phyloP scores from a whole-genome alignment of 2,329 filamentous ascomycete genomes.

The Colletotrichum zoysiae region DNA sequence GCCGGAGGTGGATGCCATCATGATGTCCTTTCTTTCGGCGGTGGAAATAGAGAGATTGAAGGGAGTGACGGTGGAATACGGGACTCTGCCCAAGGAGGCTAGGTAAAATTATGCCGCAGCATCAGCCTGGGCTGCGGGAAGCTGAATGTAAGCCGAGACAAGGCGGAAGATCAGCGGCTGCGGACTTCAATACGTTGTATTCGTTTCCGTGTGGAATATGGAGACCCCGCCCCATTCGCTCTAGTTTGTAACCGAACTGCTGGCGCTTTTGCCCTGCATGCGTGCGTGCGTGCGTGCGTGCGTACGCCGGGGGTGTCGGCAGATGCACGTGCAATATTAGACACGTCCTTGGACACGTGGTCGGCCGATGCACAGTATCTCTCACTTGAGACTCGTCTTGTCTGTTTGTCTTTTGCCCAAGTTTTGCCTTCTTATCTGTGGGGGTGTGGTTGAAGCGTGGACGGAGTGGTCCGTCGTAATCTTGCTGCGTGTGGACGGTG shows the following conservation, averaged over 20 bases:
- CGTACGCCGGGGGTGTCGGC: slow-evolving; percentile 5
- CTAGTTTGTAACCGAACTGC: slow-evolving; percentile 13
- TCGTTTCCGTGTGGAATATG: slow-evolving; percentile 19
- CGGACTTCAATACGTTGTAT: slow-evolving; percentile 9
- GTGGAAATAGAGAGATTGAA: slow-evolving; percentile 18
- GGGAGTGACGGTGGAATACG: neutral
- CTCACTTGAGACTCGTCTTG: slow-evolving; percentile 10
- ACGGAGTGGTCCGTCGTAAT: slow-evolving; percentile 34
- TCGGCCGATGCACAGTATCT: slow-evolving; percentile 7
- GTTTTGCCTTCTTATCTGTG: slow-evolving; percentile 24
- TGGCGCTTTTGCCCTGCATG: slow-evolving; percentile 34
- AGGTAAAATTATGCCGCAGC: no score
- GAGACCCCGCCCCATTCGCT: slow-evolving; percentile 13
- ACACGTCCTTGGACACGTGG: neutral
- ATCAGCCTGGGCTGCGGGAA: neutral
- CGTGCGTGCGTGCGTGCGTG: no score
- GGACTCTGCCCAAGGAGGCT: neutral
- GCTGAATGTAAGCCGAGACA: neutral
- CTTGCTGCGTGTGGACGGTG: slow-evolving; percentile 22
- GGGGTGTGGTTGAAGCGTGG: slow-evolving; percentile 26
- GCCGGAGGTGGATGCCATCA: slow-evolving; percentile 29
- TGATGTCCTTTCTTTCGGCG: slow-evolving; percentile 23
- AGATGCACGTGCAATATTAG: neutral
- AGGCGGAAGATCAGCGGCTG: slow-evolving; percentile 14
- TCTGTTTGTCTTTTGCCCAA: neutral